phyloP scores from a whole-genome alignment of 306 rosid genomes.

The Spatholobus suberectus region DNA sequence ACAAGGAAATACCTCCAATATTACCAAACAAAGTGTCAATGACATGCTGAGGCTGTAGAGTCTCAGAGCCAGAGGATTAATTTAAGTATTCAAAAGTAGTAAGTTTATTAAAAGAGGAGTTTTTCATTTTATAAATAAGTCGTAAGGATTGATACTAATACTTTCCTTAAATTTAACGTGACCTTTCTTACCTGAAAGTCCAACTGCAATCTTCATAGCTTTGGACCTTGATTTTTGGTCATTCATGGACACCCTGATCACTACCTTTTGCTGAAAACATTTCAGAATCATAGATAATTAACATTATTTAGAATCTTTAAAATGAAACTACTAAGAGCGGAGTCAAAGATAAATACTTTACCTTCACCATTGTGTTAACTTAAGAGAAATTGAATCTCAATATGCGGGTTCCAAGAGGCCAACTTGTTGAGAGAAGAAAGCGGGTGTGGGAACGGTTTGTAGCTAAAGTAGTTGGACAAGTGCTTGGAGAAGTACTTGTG shows the following conservation, averaged over 20 bases:
- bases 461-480: neutral
- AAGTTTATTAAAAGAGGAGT: no score
- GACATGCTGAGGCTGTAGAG: no score
- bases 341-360: neutral
- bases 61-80: no score
- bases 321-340: neutral
- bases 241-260: constrained; percentile 51
- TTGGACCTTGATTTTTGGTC: constrained; percentile 42
- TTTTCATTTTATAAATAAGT: no score
- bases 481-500: neutral
- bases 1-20: no score
- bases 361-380: neutral
- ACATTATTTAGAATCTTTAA: neutral
- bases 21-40: no score
- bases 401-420: neutral
- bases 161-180: neutral
- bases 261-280: constrained; percentile 61
- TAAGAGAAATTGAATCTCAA: neutral
- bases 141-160: no score
- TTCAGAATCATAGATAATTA: neutral
- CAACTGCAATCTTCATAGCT: constrained; percentile 56
- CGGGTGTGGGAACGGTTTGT: neutral
- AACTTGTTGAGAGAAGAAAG: neutral
- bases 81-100: no score
- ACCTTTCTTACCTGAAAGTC: constrained; percentile 46